Evolutionary conservation across 129 eudicot genomes (phyloP).

Genomic region (Tagetes patula): DNA sequence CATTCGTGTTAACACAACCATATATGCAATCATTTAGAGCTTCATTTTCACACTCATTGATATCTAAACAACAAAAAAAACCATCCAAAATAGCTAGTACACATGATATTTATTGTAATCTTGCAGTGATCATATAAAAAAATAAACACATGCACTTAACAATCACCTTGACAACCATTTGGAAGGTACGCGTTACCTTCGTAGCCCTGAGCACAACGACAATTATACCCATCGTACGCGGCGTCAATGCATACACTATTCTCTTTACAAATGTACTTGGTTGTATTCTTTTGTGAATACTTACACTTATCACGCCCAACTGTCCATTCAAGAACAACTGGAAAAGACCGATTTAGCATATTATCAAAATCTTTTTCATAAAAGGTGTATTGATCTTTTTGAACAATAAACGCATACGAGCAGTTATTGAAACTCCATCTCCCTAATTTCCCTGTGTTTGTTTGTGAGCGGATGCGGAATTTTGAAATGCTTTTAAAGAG

Average conservation of each 20-base stretch:
- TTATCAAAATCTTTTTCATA: not conserved
- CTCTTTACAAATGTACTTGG: constrained; percentile 9
- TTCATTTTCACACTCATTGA: constrained; percentile 20
- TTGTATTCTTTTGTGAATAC: constrained; percentile 1
- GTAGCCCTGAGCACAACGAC: constrained; percentile 19
- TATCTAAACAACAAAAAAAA: constrained; percentile 9
- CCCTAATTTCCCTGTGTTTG: constrained; percentile 9
- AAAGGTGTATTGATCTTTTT: constrained; percentile 6
- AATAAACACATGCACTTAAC: not conserved
- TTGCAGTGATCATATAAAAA: not conserved
- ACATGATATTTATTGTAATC: not conserved
- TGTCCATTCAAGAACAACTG: constrained; percentile 27
- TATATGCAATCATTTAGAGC: constrained; percentile 5
- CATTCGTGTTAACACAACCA: constrained; percentile 22
- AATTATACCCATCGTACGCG: constrained; percentile 4
- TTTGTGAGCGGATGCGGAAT: constrained; percentile 19
- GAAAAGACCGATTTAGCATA: constrained; percentile 14
- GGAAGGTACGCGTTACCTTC: constrained; percentile 24
- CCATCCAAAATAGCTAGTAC: not conserved
- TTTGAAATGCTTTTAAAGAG: not conserved
- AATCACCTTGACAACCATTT: constrained; percentile 26
- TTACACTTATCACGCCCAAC: constrained; percentile 8
- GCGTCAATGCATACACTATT: constrained; percentile 25
- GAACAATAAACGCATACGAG: constrained; percentile 20
- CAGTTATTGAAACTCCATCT: constrained; percentile 22